A percentile compares a stretch with the other conserved stretches of the same genome.
Evolutionary conservation across 495 filamentous ascomycete genomes (phyloP).

Genomic region (Sabuloglossum arenarium): DNA sequence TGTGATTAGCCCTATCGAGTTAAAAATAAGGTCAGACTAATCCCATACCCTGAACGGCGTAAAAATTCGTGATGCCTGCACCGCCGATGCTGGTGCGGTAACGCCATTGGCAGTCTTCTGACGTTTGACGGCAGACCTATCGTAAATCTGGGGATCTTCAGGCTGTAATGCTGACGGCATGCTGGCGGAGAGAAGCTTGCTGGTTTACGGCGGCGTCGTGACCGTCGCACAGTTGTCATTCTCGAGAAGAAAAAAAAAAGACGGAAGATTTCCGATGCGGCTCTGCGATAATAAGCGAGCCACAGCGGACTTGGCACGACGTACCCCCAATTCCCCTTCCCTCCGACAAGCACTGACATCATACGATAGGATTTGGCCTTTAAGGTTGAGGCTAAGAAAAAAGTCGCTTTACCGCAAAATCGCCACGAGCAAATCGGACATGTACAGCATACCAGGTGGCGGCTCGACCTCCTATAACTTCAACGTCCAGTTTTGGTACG

Average conservation of each 20-base stretch:
- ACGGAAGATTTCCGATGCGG: neutral
- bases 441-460: neutral
- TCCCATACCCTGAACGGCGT: constrained; percentile 68
- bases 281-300: neutral
- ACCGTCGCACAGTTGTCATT: neutral
- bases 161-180: neutral
- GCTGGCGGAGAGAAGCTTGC: neutral
- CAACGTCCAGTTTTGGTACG: neutral
- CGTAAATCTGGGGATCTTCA: neutral
- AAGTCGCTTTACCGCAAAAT: no score
- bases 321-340: no score
- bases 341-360: neutral
- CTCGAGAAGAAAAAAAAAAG: neutral
- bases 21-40: neutral
- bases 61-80: constrained; percentile 47
- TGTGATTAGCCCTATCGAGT: neutral
- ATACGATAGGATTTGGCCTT: neutral
- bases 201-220: neutral
- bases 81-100: neutral
- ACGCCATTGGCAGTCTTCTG: constrained; percentile 29
- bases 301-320: neutral
- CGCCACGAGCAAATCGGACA: neutral
- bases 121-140: constrained; percentile 25
- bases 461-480: neutral
- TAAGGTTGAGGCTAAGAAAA: no score